These are phyloP conservation scores for Candida gigantensis DNA, from an alignment of 1,139 yeast species.

Conservation along the genomic window DNA sequence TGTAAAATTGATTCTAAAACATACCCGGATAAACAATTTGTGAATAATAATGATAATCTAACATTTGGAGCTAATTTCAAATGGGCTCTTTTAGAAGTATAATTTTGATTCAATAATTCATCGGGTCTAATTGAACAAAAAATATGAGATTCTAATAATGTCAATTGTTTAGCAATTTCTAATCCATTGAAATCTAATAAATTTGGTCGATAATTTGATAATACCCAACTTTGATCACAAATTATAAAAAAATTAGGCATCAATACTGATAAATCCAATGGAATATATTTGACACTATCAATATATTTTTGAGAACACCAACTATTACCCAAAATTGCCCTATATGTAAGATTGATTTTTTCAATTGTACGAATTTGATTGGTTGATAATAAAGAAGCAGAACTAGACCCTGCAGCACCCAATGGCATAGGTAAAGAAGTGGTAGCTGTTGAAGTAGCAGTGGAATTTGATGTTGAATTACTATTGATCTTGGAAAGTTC, in stretches of 20 bases:
- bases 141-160: conserved; percentile 73
- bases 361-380: conserved; percentile 46
- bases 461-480: conserved; percentile 34
- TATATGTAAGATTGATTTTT: conserved; percentile 47
- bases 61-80: conserved; percentile 73
- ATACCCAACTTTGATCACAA: conserved; percentile 49
- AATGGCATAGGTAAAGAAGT: conserved; percentile 46
- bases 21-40: conserved; percentile 79
- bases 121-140: conserved; percentile 67
- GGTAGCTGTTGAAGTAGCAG: conserved; percentile 34
- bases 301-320: conserved; percentile 44
- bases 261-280: conserved; percentile 28
- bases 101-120: conserved; percentile 76
- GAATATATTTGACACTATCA: conserved; percentile 27
- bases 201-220: conserved; percentile 51
- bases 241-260: conserved; percentile 41
- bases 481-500: conserved; percentile 51
- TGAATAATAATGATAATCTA: conserved; percentile 64
- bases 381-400: conserved; percentile 38
- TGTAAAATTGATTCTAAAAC: conserved; percentile 76
- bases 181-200: conserved; percentile 72
- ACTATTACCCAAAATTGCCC: conserved; percentile 51
- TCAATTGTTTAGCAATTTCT: conserved; percentile 83
- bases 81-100: conserved; percentile 62
- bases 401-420: conserved; percentile 43